Conservation (phyloP, 768 basidiomycete species). For the Sarcodon aspratus region DNA sequence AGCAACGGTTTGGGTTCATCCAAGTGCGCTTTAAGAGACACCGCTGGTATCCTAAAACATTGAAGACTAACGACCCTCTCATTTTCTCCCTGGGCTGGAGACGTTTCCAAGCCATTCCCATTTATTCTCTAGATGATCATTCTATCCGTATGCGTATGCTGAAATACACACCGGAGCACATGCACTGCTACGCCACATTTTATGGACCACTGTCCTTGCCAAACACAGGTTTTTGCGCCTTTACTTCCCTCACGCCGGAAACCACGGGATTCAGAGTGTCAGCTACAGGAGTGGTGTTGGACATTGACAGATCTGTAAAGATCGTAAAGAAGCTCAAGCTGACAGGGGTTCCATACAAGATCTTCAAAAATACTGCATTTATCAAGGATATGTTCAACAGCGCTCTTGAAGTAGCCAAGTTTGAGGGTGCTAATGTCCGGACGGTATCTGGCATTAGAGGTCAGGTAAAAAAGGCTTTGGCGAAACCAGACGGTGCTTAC, state of each 20-base stretch:
- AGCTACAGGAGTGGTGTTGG: slow-evolving; percentile 90
- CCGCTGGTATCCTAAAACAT: slow-evolving; percentile 81
- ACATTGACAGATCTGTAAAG: slow-evolving; percentile 84
- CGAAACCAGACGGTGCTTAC: slow-evolving; percentile 94
- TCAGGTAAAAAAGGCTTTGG: slow-evolving; percentile 90
- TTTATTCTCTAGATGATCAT: slow-evolving; percentile 96
- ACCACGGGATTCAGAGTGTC: slow-evolving; percentile 75
- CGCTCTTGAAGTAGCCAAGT: slow-evolving; percentile 93
- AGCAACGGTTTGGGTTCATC: slow-evolving; percentile 87
- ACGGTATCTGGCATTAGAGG: slow-evolving; percentile 95
- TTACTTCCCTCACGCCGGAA: slow-evolving; percentile 70
- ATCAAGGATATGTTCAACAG: slow-evolving; percentile 94
- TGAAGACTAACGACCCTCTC: slow-evolving; percentile 96
- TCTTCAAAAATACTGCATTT: slow-evolving; percentile 99
- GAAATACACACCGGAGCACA: slow-evolving; percentile 99
- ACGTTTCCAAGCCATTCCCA: slow-evolving; percentile 88
- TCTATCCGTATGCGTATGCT: slow-evolving; percentile 98
- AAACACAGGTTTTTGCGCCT: slow-evolving; percentile 96
- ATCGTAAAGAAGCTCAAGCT: slow-evolving; percentile 99
- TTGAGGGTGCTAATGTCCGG: slow-evolving; percentile 93
- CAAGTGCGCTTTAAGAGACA: slow-evolving; percentile 96
- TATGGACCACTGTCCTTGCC: slow-evolving; percentile 88
- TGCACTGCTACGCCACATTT: slow-evolving; percentile 98
- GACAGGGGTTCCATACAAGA: slow-evolving; percentile 91
- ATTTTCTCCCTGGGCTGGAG: slow-evolving; percentile 98